Evolutionary conservation across 2,329 filamentous ascomycete species (phyloP).

Genomic region (Lachnellula cervina): DNA sequence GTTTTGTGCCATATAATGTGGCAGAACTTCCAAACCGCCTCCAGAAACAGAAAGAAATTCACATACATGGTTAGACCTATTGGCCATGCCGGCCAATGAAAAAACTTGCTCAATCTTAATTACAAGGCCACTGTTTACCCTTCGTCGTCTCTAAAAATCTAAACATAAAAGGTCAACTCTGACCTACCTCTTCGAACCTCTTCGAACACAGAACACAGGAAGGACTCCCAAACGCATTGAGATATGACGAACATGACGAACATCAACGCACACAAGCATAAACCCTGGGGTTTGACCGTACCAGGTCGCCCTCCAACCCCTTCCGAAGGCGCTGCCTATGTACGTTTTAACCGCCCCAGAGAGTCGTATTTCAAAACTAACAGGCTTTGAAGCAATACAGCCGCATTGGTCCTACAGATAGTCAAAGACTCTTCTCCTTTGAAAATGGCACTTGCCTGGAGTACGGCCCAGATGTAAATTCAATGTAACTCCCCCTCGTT

Average conservation of each 20-base stretch:
- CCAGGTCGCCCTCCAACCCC: conserved; percentile 26
- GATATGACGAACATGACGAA: not conserved
- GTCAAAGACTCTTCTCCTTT: conserved; percentile 12
- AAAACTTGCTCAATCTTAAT: no score
- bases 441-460: conserved; percentile 21
- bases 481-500: not conserved
- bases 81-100: no score
- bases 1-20: no score
- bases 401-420: conserved; percentile 8
- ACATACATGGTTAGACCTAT: no score
- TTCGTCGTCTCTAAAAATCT: no score
- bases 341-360: conserved; percentile 4
- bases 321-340: conserved; percentile 24
- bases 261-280: not conserved
- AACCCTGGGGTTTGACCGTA: conserved; percentile 21
- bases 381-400: conserved; percentile 10
- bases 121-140: no score
- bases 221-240: no score
- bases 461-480: conserved; percentile 21
- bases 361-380: not conserved
- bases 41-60: no score
- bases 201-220: no score
- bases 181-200: no score
- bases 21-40: no score
- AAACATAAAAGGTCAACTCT: no score